These are phyloP conservation scores for Cladophialophora immunda DNA, from an alignment of 2,329 filamentous ascomycete species.

Conservation along the genomic window DNA sequence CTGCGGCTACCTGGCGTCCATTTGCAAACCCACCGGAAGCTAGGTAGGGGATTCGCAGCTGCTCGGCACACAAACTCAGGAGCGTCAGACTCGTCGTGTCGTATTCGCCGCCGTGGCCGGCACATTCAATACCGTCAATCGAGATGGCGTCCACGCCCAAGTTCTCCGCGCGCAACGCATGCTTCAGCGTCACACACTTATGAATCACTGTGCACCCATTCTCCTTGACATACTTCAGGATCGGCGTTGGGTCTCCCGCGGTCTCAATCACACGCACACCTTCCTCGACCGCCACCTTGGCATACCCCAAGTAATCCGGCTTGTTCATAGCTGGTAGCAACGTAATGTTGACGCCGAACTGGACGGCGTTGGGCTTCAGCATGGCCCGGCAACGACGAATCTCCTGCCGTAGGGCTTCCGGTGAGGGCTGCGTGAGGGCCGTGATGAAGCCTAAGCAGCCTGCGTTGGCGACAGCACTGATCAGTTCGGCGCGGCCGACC, in stretches of 20 bases:
- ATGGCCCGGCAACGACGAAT: constrained; percentile 85
- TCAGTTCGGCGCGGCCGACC: constrained; percentile 62
- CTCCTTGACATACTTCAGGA: constrained; percentile 86
- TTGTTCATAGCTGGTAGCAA: constrained; percentile 88
- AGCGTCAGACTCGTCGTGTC: constrained; percentile 68
- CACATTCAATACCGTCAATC: constrained; percentile 98
- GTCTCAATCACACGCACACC: constrained; percentile 91
- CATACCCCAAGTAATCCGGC: constrained; percentile 90
- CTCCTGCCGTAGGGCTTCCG: constrained; percentile 89
- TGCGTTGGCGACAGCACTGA: constrained; percentile 60
- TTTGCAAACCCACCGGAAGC: constrained; percentile 82
- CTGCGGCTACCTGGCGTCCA: constrained; percentile 88
- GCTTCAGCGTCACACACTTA: constrained; percentile 96
- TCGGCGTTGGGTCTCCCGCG: constrained; percentile 88
- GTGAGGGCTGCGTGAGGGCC: constrained; percentile 84
- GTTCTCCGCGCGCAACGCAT: constrained; percentile 88
- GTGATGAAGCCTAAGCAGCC: constrained; percentile 62
- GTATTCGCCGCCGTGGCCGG: constrained; percentile 67
- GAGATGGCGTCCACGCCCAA: constrained; percentile 95
- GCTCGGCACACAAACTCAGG: constrained; percentile 52
- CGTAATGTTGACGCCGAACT: constrained; percentile 96
- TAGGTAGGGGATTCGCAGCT: constrained; percentile 66
- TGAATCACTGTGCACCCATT: constrained; percentile 82
- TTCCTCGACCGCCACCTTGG: constrained; percentile 90
- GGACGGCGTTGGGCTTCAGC: constrained; percentile 54